Base-by-base conservation (phyloP, 1,284 basidiomycete genomes). In the Dichomitus squalens region DNA sequence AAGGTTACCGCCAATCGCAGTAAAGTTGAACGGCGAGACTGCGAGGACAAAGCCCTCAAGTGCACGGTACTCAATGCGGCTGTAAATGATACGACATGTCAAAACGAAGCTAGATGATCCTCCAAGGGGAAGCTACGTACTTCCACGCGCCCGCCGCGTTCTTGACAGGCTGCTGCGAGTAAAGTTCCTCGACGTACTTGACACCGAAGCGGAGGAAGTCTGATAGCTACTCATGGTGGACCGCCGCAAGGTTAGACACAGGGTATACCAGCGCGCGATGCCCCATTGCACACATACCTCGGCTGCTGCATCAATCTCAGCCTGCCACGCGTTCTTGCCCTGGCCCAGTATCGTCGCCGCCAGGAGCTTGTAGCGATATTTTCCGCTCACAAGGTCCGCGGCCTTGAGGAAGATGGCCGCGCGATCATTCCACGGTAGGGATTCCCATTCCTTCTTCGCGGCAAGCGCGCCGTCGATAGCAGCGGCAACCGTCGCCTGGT, bases 291-390 rank as follows among this genome's bases (percentile, higher is more conserved):
- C 40, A 73, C 81, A 62, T 58, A 93, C 92, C 87, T 98, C 96
- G 16, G 97, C 96, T 27, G 95, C 96, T 52, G 97, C 93, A 75
- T 99, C 96, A 63, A 99, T 99, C 82, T 99, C 96, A 21, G 96
- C 97, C 78, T 99, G 96, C 96, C 96, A 99, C 11, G 86, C 90
- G 73, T 98, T 99, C 86, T 99, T 99, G 52, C 97, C 96, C 78
- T 99, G 96, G 12, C 96, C 96, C 44, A 99, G 82, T 79, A 99
- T 98, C 47, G 96, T 98, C 31, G 96, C 95, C 31, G 97, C 97
- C 79, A 98, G 85, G 53, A 99, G 81, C 77, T 92, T 89, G 79
- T 93, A 95, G 68, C 96, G 83, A 75, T 97, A 98, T 82, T 98
- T 98, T 60, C 90, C 90, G 66, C 92, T 88, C 59, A 96, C 85